phyloP scores from a whole-genome alignment of 1,284 basidiomycete genomes.

The Macrocystidia cucumis region DNA sequence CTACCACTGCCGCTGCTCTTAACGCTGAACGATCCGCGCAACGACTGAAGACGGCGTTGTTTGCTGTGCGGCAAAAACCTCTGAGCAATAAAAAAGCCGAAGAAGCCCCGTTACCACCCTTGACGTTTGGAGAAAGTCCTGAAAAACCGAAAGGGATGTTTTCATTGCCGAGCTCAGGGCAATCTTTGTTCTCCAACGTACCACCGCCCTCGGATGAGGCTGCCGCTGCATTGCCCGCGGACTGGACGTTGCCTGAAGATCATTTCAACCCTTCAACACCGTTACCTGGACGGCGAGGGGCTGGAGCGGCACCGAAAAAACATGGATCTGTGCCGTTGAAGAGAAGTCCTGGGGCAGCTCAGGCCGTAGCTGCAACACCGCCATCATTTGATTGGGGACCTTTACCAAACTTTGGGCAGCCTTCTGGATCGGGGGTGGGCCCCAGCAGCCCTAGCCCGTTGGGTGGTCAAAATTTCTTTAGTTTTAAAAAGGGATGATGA shows the following conservation, averaged over 20 bases:
- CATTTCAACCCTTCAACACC: constrained; percentile 22
- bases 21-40: constrained; percentile 70
- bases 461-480: no score
- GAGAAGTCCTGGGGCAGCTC: constrained; percentile 22
- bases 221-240: constrained; percentile 8
- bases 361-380: constrained; percentile 12
- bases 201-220: constrained; percentile 8
- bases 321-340: constrained; percentile 37
- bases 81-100: constrained; percentile 52
- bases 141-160: constrained; percentile 10
- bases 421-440: no score
- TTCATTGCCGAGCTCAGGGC: constrained; percentile 16
- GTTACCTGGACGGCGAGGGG: constrained; percentile 22
- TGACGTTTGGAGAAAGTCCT: constrained; percentile 33
- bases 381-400: constrained; percentile 59
- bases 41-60: constrained; percentile 60
- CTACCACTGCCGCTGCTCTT: constrained; percentile 68
- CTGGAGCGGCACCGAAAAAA: constrained; percentile 23
- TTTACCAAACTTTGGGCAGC: no score
- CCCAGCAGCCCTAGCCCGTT: no score
- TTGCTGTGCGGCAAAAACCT: constrained; percentile 53
- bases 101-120: constrained; percentile 28
- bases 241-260: constrained; percentile 25
- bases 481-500: no score
- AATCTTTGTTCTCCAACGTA: constrained; percentile 16